Percentiles rank a stretch among this genome's conserved stretches.
Conservation (phyloP, 768 basidiomycete genomes). For the Dioszegia hungarica region DNA sequence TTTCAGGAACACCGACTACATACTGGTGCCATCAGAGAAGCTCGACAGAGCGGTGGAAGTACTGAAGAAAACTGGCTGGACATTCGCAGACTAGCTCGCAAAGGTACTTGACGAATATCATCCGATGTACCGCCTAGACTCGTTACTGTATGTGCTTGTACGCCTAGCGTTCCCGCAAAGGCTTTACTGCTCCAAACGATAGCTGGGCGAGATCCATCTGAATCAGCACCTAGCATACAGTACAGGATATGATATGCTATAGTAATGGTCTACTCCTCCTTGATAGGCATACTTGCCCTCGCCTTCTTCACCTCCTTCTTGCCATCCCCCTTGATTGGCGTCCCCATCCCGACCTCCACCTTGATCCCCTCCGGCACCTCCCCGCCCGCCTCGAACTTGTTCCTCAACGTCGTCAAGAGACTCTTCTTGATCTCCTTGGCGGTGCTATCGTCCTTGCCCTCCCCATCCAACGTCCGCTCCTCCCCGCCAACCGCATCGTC, state of each 20-base stretch:
- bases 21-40: background rate
- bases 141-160: too few species aligned
- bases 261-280: background rate
- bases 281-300: conserved; percentile 14
- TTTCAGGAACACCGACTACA: background rate
- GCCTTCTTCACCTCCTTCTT: conserved; percentile 27
- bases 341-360: background rate
- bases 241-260: background rate
- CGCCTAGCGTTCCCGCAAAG: too few species aligned
- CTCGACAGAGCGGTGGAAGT: too few species aligned
- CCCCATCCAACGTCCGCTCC: conserved; percentile 56
- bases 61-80: too few species aligned
- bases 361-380: conserved; percentile 1
- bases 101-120: too few species aligned
- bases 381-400: conserved; percentile 61
- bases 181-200: too few species aligned
- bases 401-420: conserved; percentile 74
- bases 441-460: conserved; percentile 59
- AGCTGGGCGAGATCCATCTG: too few species aligned
- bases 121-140: too few species aligned
- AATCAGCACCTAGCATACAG: too few species aligned
- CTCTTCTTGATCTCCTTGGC: conserved; percentile 81
- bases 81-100: too few species aligned
- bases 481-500: conserved; percentile 91
- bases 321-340: conserved; percentile 1